Evolutionary conservation across 2,329 filamentous ascomycete genomes (phyloP), one percentile per base, ranked within the genome.

Genomic region (Aureobasidium sp.): DNA sequence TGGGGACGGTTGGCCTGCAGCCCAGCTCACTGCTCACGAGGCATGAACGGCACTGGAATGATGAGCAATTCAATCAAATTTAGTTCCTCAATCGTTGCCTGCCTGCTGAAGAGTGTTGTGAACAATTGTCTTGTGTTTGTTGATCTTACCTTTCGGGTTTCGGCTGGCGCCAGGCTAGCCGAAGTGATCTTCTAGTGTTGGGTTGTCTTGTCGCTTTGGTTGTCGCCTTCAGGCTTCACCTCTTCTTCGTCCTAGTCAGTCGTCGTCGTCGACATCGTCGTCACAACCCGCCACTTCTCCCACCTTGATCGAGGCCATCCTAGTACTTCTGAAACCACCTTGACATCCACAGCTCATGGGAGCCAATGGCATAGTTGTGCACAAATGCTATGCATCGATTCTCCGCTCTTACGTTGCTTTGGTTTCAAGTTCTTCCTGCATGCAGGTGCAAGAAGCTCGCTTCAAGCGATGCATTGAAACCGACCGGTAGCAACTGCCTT

Each of bases 41-140:
- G 57, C 57, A 51, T 36, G 57, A 36, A 60, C 47, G 57, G 45
- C 55, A 51, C 57, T 50, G 57, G 57, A 60, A 60, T 60, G 47
- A 60, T 60, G 47, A 50, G 57, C 47, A 60, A 9, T 59, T 59
- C 44, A 48, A 59, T 59, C 42, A 49, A 49, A 59, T 39, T 60
- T 60, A 60, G 36, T 42, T 60, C 10, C 47, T 50, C 57, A 60
- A 51, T 60, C 45, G 39, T 45, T 48, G 55, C 44, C 5, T 11
- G 10, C 13, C 10, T 13, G 10, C 21, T 60, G 45, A 27, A 44
- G 6, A 41, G 34, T 21, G 41, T 47, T 21, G 30, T 47, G 45
- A 60, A 60, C 57, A 60, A 50, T 51, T 50, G 45, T 60, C 57
- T 60, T 60, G 57, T 49, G 45, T 50, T 59, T 48, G 55, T 59